A percentile compares a stretch with the other conserved stretches of the same genome.
Conservation (phyloP, 140 eudicot genomes). For the Oenanthe javanica region DNA sequence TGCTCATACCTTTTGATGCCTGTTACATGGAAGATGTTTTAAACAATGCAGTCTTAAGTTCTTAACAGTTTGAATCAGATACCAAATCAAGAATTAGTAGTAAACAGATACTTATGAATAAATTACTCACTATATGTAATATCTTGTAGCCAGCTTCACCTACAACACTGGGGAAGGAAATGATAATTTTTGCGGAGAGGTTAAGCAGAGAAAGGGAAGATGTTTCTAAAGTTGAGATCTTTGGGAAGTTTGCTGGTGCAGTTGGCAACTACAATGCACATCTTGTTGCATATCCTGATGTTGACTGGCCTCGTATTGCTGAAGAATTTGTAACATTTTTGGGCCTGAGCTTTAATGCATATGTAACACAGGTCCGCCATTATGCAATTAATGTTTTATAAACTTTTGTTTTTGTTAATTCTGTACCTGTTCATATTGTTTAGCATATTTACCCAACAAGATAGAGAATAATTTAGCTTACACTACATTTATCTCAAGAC, state of each 20-base stretch:
- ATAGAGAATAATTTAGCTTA: neutral
- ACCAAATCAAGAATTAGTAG: neutral
- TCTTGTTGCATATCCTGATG: slow-evolving; percentile 72
- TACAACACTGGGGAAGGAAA: slow-evolving; percentile 94
- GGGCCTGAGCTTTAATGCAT: slow-evolving; percentile 81
- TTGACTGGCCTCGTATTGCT: slow-evolving; percentile 76
- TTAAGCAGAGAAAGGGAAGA: slow-evolving; percentile 56
- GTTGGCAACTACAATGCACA: slow-evolving; percentile 98
- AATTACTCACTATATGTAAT: slow-evolving; percentile 4
- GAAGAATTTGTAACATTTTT: slow-evolving; percentile 86
- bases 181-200: slow-evolving; percentile 76
- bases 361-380: slow-evolving; percentile 65
- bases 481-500: neutral
- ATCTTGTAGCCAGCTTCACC: slow-evolving; percentile 87
- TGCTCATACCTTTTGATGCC: neutral
- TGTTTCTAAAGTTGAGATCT: slow-evolving; percentile 56
- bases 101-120: slow-evolving; percentile 1
- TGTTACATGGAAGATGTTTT: neutral
- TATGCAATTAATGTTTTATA: neutral
- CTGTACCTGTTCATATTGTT: neutral
- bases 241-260: slow-evolving; percentile 97
- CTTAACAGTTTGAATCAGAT: neutral
- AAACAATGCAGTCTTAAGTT: neutral
- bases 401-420: neutral
- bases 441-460: neutral